Conservation (phyloP, 2,329 filamentous ascomycete species). For the Sclerotinia nivalis region DNA sequence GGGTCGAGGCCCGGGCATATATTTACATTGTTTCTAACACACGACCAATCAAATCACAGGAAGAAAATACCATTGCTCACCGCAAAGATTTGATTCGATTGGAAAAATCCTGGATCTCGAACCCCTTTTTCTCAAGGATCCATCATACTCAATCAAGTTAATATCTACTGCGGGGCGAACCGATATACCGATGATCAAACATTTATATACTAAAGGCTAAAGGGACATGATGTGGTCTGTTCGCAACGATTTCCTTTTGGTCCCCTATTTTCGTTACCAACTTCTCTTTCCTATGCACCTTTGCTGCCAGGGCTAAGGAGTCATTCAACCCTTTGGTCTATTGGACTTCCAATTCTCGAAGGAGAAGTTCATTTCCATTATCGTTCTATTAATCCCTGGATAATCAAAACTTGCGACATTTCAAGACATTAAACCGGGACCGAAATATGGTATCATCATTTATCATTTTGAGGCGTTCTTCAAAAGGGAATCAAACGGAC, state of each 20-base stretch:
- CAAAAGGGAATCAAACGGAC: background rate
- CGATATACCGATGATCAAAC: slow-evolving; percentile 13
- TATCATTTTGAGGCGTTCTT: background rate
- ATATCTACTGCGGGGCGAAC: slow-evolving; percentile 16
- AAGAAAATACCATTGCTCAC: slow-evolving; percentile 8
- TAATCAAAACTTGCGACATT: background rate
- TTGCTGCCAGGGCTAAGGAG: no score
- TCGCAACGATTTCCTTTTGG: slow-evolving; percentile 8
- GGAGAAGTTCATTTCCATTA: slow-evolving; percentile 7
- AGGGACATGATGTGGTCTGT: slow-evolving; percentile 17
- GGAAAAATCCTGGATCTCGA: background rate
- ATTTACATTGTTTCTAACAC: background rate
- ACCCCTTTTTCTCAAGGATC: slow-evolving; percentile 15
- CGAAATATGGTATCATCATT: background rate
- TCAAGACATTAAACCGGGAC: slow-evolving; percentile 8
- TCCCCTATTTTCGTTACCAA: slow-evolving; percentile 11
- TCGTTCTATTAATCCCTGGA: background rate
- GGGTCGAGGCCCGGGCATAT: slow-evolving; percentile 11
- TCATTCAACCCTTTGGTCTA: no score
- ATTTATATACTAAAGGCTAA: slow-evolving; percentile 1
- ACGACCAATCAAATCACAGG: background rate
- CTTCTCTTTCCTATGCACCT: background rate
- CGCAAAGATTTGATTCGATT: slow-evolving; percentile 10
- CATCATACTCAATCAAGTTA: slow-evolving; percentile 17
- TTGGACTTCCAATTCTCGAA: background rate